A percentile compares a stretch with the other conserved stretches of the same genome.
Conservation (phyloP, 129 eudicot genomes). For the Saposhnikovia divaricata region DNA sequence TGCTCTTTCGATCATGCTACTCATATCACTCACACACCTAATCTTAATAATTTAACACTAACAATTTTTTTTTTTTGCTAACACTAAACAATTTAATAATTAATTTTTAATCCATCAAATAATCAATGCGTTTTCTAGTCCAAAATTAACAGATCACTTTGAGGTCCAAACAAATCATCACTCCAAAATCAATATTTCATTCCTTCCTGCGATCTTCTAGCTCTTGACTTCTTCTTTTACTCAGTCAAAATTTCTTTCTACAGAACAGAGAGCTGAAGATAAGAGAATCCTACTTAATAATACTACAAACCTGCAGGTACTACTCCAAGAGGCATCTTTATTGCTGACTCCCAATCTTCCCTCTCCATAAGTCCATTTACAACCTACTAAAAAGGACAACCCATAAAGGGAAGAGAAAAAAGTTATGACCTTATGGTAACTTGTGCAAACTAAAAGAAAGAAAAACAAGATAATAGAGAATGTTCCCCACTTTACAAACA, state of each 20-base stretch:
- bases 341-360: conserved; percentile 77
- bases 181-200: not conserved
- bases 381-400: conserved; percentile 67
- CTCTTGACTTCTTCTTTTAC: not conserved
- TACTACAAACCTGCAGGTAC: conserved; percentile 81
- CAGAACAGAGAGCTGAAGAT: not conserved
- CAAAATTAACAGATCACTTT: not conserved
- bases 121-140: too few relatives aligned
- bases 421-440: conserved; percentile 8
- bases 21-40: not conserved
- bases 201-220: not conserved
- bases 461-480: not conserved
- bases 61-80: too few relatives aligned
- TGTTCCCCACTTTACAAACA: not conserved
- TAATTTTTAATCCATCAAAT: too few relatives aligned
- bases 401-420: conserved; percentile 24
- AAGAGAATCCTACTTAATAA: not conserved
- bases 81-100: too few relatives aligned
- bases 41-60: too few relatives aligned
- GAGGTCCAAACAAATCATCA: not conserved
- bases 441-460: not conserved
- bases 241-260: not conserved
- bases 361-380: conserved; percentile 87
- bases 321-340: conserved; percentile 75
- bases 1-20: not conserved